Percentiles rank a stretch among this genome's conserved stretches.
phyloP scores from a whole-genome alignment of 306 rosid genomes.

The Sicyos edulis region DNA sequence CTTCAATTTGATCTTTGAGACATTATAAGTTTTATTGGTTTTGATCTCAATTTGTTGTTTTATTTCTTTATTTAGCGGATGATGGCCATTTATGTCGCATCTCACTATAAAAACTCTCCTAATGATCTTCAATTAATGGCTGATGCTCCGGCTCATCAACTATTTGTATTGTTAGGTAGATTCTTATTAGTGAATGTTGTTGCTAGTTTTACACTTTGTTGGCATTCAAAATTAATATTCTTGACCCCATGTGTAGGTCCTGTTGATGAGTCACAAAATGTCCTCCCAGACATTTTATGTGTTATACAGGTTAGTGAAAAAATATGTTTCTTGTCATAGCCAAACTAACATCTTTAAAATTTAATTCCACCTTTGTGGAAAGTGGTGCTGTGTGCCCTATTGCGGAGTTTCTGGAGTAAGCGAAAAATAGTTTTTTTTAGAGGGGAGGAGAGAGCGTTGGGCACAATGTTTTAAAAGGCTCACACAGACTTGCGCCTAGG shows the following conservation, averaged over 20 bases:
- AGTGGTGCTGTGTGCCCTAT: too few relatives aligned
- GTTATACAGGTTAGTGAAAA: constrained; percentile 63
- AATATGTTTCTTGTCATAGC: background rate
- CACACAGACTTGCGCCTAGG: too few relatives aligned
- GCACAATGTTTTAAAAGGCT: too few relatives aligned
- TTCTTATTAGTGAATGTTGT: constrained; percentile 14
- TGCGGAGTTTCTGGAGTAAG: too few relatives aligned
- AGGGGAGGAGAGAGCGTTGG: too few relatives aligned
- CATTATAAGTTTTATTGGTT: background rate
- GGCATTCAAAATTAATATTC: background rate
- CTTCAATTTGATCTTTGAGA: background rate
- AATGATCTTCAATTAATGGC: constrained; percentile 94
- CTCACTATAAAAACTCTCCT: constrained; percentile 95
- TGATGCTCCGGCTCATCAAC: constrained; percentile 95
- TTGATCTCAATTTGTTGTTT: constrained; percentile 11
- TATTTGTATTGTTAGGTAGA: constrained; percentile 87
- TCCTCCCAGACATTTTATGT: constrained; percentile 92
- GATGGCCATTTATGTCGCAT: constrained; percentile 91
- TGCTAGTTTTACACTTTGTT: background rate
- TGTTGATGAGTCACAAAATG: constrained; percentile 77
- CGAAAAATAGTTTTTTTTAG: too few relatives aligned
- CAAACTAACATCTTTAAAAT: background rate
- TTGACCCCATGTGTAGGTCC: constrained; percentile 50
- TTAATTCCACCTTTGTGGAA: background rate
- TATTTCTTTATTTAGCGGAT: constrained; percentile 53